Evolutionary conservation across 2,329 filamentous ascomycete species (phyloP).

Genomic region (Aspergillus texensis): DNA sequence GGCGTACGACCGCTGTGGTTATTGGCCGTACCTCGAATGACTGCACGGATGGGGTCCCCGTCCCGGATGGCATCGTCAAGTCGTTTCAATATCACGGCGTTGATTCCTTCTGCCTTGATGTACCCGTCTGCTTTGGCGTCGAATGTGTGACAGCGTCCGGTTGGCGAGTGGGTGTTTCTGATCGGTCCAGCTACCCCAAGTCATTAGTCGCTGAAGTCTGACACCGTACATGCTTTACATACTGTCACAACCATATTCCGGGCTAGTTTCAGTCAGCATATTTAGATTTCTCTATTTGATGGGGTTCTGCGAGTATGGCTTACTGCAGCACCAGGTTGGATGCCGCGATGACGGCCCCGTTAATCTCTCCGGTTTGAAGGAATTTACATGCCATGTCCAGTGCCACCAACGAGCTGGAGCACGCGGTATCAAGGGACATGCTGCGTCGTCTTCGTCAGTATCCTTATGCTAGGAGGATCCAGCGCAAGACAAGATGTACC

Average conservation of each 20-base stretch:
- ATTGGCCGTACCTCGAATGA: slow-evolving; percentile 26
- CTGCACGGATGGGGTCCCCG: slow-evolving; percentile 29
- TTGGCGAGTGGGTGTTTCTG: slow-evolving; percentile 36
- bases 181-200: background rate
- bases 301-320: background rate
- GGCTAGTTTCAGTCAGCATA: slow-evolving; percentile 24
- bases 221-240: background rate
- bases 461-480: background rate
- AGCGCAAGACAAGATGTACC: background rate
- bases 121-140: slow-evolving; percentile 31
- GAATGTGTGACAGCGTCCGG: slow-evolving; percentile 29
- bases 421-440: slow-evolving; percentile 36
- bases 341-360: slow-evolving; percentile 35
- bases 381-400: slow-evolving; percentile 37
- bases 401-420: slow-evolving; percentile 35
- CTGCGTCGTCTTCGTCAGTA: slow-evolving; percentile 7
- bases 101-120: slow-evolving; percentile 33
- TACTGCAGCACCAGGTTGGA: slow-evolving; percentile 24
- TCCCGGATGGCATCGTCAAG: slow-evolving; percentile 29
- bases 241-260: slow-evolving; percentile 27
- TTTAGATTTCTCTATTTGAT: no score
- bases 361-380: slow-evolving; percentile 6
- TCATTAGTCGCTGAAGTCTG: background rate
- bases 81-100: slow-evolving; percentile 30
- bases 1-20: slow-evolving; percentile 26